Conservation (phyloP, 1,139 yeast species). For the Torulaspora globosa region DNA sequence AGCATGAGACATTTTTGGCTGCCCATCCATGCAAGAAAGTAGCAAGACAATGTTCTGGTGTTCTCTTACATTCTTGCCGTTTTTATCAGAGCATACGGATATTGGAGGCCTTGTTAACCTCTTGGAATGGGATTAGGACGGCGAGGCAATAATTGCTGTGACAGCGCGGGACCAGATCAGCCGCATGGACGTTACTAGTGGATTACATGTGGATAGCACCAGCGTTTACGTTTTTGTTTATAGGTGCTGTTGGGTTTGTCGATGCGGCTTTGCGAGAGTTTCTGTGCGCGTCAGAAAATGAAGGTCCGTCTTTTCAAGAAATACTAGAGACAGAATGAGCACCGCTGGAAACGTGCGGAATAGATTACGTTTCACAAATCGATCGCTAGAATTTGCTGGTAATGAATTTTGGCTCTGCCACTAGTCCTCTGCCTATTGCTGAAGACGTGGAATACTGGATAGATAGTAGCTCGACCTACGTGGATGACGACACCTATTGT, state of each 20-base stretch:
- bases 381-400: neutral
- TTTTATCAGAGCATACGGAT: too few relatives aligned
- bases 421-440: conserved; percentile 1
- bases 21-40: neutral
- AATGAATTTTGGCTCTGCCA: neutral
- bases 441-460: conserved; percentile 9
- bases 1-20: neutral
- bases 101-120: too few relatives aligned
- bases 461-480: conserved; percentile 6
- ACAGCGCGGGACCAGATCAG: neutral
- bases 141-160: too few relatives aligned
- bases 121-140: too few relatives aligned
- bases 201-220: neutral
- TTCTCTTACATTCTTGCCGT: neutral
- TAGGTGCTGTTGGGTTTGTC: neutral
- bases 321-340: neutral
- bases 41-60: neutral
- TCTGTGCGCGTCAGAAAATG: conserved; percentile 5
- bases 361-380: neutral
- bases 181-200: neutral
- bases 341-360: neutral
- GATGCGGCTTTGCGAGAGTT: conserved; percentile 1
- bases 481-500: conserved; percentile 3
- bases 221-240: neutral
- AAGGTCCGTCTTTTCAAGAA: neutral